Conservation (phyloP, 257 asterid species). For the Scutellaria galericulata region DNA sequence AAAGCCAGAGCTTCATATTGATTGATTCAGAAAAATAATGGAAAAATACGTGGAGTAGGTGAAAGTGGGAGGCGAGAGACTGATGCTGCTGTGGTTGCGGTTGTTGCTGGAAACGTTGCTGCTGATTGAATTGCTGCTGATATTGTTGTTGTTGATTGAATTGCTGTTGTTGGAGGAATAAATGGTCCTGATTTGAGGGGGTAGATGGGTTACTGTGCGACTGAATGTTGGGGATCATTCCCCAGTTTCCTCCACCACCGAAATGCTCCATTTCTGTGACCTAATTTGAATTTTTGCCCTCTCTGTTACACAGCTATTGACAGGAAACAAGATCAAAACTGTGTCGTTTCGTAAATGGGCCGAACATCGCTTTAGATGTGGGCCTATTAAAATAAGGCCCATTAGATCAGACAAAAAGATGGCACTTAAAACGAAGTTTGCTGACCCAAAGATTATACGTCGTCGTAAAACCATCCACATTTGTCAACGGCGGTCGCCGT, state of each 20-base stretch:
- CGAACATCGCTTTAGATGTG: neutral
- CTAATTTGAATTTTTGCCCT: neutral
- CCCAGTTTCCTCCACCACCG: slow-evolving; percentile 84
- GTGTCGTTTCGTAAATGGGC: slow-evolving; percentile 13
- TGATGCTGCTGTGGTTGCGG: slow-evolving; percentile 57
- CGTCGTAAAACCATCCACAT: slow-evolving; percentile 2
- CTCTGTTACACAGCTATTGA: too few relatives aligned
- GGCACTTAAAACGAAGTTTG: neutral
- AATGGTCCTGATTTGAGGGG: slow-evolving; percentile 75
- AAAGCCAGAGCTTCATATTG: neutral
- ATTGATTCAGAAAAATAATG: neutral
- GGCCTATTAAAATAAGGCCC: neutral
- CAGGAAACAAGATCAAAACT: slow-evolving; percentile 12
- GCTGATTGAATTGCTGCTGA: slow-evolving; percentile 64
- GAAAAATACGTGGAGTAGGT: slow-evolving; percentile 60
- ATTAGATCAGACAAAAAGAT: neutral
- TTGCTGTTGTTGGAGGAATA: slow-evolving; percentile 71
- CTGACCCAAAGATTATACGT: neutral
- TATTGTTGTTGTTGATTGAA: slow-evolving; percentile 52
- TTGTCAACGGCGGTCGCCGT: neutral
- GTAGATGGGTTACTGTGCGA: slow-evolving; percentile 79
- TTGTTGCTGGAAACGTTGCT: slow-evolving; percentile 51
- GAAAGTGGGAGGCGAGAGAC: slow-evolving; percentile 86
- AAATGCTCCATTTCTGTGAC: slow-evolving; percentile 67
- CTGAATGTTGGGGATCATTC: slow-evolving; percentile 83